Evolutionary conservation across 1,284 basidiomycete species (phyloP).

Genomic region (Tranzscheliella williamsii): DNA sequence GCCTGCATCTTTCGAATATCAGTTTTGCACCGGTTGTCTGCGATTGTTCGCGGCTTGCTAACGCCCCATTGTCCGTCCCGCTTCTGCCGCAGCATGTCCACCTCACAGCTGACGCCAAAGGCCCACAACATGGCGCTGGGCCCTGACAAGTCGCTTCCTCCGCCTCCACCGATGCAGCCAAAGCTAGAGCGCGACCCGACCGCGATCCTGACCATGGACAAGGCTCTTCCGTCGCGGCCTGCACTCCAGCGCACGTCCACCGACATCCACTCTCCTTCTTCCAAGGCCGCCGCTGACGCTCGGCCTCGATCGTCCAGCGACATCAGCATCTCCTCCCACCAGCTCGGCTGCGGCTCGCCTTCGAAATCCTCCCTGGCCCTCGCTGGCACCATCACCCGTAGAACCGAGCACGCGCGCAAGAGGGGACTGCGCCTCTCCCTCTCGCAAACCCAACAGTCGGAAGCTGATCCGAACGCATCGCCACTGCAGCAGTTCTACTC

Average conservation of each 20-base stretch:
- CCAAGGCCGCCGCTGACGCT: neutral
- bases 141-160: conserved; percentile 21
- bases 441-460: neutral
- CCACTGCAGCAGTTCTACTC: conserved; percentile 18
- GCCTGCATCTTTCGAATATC: no score
- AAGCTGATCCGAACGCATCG: conserved; percentile 1
- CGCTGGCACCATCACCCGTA: neutral
- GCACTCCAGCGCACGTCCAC: neutral
- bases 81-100: conserved; percentile 32
- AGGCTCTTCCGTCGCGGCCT: neutral
- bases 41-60: no score
- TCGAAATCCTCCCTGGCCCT: neutral
- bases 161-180: neutral
- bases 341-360: neutral
- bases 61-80: no score
- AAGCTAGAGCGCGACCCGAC: neutral
- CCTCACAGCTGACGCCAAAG: conserved; percentile 24
- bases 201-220: neutral
- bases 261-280: neutral
- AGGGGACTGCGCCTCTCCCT: neutral
- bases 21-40: no score
- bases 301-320: no score
- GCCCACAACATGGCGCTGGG: conserved; percentile 11
- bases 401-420: neutral
- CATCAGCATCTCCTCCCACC: neutral